Evolutionary conservation across 306 rosid species (phyloP), one percentile per base, ranked within the genome.

Genomic region (Alnus rubra): DNA sequence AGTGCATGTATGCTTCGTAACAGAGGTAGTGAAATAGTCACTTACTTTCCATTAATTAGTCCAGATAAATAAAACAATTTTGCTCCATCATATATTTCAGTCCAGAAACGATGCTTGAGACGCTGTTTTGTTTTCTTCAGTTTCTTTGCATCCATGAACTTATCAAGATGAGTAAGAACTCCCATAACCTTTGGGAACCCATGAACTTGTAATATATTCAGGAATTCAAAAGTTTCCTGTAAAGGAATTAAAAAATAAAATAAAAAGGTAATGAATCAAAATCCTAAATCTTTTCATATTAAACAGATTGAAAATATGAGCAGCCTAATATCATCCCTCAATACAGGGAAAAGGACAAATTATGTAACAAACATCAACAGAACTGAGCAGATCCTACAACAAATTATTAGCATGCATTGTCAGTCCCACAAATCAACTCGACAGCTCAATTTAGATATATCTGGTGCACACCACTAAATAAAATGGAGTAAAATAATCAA

Each of bases 181-280:
- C 98, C 98, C 97, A 95, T 95, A 81, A 95, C 92, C 86, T 88
- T 91, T 5, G 98, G 97, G 78, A 95, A 90, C 51, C 98, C 98
- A 77, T 95, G 98, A 75, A 85, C 90, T 88, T 92, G 97, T 86
- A 95, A 87, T 69, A 95, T 88, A 67, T 95, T 92, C 68, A 95
- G 98, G 83, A 95, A 95, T 81, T 95, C 98, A 90, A 95, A 92
- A 16, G 98, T 95, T 81, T 95, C 98, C 98, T 94, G 88, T 69
- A 84, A 84, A 53, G 56, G 18, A 31, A 49, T 62, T 53, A 7
- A 6, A 35, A 15, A 45, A 71, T 19, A 37, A 75, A 78, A 37
- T 39, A n/a, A 54, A 48, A 9, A 73, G 75, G 9, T 58, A 10
- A 70, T 19, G 49, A 50, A 6, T 4, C 19, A 55, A 45, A 37